Conservation (phyloP, 2,329 filamentous ascomycete species). For the Colletotrichum tropicicola region DNA sequence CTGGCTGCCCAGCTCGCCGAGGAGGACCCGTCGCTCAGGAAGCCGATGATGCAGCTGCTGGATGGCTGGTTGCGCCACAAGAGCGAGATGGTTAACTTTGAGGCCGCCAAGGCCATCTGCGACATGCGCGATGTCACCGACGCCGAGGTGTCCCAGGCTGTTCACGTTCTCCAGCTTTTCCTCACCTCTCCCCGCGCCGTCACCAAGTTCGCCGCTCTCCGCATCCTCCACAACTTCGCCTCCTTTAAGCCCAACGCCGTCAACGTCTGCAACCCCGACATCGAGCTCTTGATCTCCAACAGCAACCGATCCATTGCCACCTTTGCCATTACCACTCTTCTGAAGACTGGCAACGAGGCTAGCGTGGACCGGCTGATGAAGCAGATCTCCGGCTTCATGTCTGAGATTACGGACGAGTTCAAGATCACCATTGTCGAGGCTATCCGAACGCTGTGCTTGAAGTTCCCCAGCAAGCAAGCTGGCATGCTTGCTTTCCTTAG, state of each 20-base stretch:
- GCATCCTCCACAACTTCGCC: constrained; percentile 95
- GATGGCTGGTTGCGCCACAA: constrained; percentile 98
- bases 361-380: constrained; percentile 98
- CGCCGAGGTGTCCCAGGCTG: constrained; percentile 87
- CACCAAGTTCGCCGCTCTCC: constrained; percentile 96
- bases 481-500: constrained; percentile 98
- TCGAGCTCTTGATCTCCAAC: constrained; percentile 96
- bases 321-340: constrained; percentile 95
- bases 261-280: constrained; percentile 94
- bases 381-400: constrained; percentile 98
- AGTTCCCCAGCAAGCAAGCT: constrained; percentile 98
- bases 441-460: constrained; percentile 93
- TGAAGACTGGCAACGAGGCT: constrained; percentile 98
- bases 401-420: constrained; percentile 98
- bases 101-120: constrained; percentile 97
- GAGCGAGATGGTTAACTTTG: constrained; percentile 99
- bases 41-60: constrained; percentile 96
- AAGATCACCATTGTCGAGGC: constrained; percentile 99
- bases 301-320: constrained; percentile 97
- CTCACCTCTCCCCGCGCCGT: constrained; percentile 93
- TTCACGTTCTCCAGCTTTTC: constrained; percentile 96
- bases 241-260: constrained; percentile 96
- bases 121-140: constrained; percentile 94
- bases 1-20: constrained; percentile 93
- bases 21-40: constrained; percentile 87